phyloP scores from a whole-genome alignment of 192 early-diverging fungal genomes.

The Gamsiella multidivaricata region DNA sequence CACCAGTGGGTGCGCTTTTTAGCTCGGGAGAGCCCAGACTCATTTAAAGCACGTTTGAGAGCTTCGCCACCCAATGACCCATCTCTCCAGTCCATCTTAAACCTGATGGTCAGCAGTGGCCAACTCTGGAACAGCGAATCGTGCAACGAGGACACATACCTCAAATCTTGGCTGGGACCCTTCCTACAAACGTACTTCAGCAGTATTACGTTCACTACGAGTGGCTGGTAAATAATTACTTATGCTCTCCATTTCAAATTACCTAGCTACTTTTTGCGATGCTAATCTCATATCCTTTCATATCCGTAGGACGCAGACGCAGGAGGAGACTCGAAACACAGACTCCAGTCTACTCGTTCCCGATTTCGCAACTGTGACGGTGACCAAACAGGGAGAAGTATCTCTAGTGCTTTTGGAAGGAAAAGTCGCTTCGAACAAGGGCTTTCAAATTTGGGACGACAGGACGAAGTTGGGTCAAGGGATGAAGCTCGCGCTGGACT shows the following conservation, averaged over 20 bases:
- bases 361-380: slow-evolving; percentile 13
- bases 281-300: slow-evolving; percentile 2
- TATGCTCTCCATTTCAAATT: background rate
- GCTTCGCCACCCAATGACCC: slow-evolving; percentile 4
- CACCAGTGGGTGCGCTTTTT: slow-evolving; percentile 2
- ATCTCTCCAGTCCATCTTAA: background rate
- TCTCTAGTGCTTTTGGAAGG: slow-evolving; percentile 9
- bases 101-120: background rate
- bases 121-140: slow-evolving; percentile 8
- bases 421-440: slow-evolving; percentile 5
- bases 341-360: slow-evolving; percentile 6
- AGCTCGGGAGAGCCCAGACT: background rate
- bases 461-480: slow-evolving; percentile 24
- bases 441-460: slow-evolving; percentile 18
- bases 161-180: slow-evolving; percentile 11
- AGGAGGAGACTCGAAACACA: slow-evolving; percentile 1
- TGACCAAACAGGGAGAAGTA: background rate
- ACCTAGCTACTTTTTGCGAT: background rate
- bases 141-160: slow-evolving; percentile 16
- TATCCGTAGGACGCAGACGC: slow-evolving; percentile 12
- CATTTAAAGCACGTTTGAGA: background rate
- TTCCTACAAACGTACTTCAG: slow-evolving; percentile 8
- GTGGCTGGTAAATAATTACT: slow-evolving; percentile 9
- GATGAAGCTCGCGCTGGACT: slow-evolving; percentile 30
- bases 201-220: background rate